These are phyloP conservation scores for Capsicum rhomboideum DNA, from an alignment of 257 asterid genomes.

Conservation along the genomic window DNA sequence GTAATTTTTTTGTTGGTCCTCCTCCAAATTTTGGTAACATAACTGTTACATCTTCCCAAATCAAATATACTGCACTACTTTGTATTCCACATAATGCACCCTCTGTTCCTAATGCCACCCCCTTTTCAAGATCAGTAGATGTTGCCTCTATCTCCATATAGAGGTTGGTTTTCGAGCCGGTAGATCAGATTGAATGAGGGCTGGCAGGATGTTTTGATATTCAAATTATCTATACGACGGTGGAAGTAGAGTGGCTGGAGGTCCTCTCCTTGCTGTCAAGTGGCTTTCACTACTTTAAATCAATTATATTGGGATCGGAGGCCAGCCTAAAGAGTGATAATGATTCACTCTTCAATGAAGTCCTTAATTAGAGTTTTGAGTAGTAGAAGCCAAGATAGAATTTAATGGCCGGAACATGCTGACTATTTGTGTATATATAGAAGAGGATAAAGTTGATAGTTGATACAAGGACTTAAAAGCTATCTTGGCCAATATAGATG, in stretches of 20 bases:
- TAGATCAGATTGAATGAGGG: no score
- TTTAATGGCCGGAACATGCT: neutral
- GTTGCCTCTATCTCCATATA: neutral
- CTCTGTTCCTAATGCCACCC: constrained; percentile 1
- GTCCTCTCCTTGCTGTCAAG: neutral
- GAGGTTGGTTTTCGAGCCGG: no score
- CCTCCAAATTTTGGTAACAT: constrained; percentile 59
- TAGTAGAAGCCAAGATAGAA: neutral
- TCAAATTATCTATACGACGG: no score
- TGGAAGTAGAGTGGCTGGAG: no score
- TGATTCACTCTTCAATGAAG: no score
- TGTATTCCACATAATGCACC: neutral
- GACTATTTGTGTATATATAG: neutral
- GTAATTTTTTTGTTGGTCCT: constrained; percentile 59
- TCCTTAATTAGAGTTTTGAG: neutral
- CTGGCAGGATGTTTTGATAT: no score
- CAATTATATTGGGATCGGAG: no score
- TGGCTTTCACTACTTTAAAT: no score
- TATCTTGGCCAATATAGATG: neutral
- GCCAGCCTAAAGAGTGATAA: no score
- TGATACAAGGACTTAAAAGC: neutral
- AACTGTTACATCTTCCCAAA: constrained; percentile 72
- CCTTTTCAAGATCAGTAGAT: constrained; percentile 14
- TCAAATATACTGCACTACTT: constrained; percentile 33
- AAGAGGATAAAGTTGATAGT: neutral